phyloP scores from a whole-genome alignment of 495 filamentous ascomycete genomes.

The Talaromyces stipitatus region DNA sequence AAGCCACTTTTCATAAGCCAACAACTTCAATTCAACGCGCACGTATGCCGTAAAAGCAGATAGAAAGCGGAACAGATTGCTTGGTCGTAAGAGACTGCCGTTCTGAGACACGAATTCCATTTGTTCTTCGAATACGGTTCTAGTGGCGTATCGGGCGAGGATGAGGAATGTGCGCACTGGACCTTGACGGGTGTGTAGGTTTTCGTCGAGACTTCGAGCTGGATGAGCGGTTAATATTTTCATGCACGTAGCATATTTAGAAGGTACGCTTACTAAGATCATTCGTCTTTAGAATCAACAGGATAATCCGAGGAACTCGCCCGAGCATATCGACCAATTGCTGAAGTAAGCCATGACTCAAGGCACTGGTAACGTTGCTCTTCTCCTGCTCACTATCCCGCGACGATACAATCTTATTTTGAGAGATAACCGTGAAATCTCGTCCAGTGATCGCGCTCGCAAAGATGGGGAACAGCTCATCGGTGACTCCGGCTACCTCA shows the following conservation, averaged over 20 bases:
- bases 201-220: slow-evolving; percentile 88
- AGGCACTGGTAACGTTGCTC: slow-evolving; percentile 66
- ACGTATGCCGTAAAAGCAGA: slow-evolving; percentile 50
- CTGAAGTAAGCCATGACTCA: slow-evolving; percentile 81
- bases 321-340: slow-evolving; percentile 84
- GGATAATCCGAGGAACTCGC: slow-evolving; percentile 81
- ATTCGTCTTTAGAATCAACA: slow-evolving; percentile 97
- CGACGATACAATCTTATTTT: slow-evolving; percentile 50
- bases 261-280: slow-evolving; percentile 64
- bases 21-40: slow-evolving; percentile 57
- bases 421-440: slow-evolving; percentile 69
- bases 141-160: slow-evolving; percentile 83
- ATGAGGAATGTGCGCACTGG: slow-evolving; percentile 89
- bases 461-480: slow-evolving; percentile 92
- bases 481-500: slow-evolving; percentile 81
- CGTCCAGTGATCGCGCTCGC: slow-evolving; percentile 94
- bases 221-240: not conserved
- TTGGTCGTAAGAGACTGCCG: slow-evolving; percentile 49
- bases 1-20: slow-evolving; percentile 49
- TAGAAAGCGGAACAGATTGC: slow-evolving; percentile 48
- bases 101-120: slow-evolving; percentile 56
- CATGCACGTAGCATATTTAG: not conserved
- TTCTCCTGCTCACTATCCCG: slow-evolving; percentile 66
- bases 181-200: slow-evolving; percentile 80
- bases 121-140: slow-evolving; percentile 82